phyloP scores from a whole-genome alignment of 2,329 filamentous ascomycete species.

The Zopfia rhizophila region DNA sequence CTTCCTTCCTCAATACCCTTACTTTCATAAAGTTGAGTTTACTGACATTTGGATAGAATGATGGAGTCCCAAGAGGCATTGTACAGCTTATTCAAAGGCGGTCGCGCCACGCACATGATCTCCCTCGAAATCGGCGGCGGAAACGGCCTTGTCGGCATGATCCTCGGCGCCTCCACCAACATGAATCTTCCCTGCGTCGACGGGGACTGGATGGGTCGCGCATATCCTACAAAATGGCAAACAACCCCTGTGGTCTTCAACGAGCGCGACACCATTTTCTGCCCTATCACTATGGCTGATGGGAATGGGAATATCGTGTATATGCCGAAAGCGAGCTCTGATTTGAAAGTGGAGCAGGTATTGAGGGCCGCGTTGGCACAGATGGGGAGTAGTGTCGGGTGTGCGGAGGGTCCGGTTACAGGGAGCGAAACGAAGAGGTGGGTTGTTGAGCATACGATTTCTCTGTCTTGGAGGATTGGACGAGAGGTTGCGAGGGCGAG shows the following conservation, averaged over 20 bases:
- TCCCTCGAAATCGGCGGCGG: conserved; percentile 60
- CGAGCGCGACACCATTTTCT: conserved; percentile 52
- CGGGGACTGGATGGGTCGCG: conserved; percentile 61
- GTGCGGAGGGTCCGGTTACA: conserved; percentile 51
- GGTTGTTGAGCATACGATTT: conserved; percentile 53
- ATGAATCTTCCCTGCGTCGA: conserved; percentile 58
- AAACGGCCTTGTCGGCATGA: conserved; percentile 55
- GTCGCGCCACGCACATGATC: conserved; percentile 49
- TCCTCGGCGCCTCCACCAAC: conserved; percentile 50
- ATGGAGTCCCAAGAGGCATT: conserved; percentile 51
- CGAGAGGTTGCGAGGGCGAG: conserved; percentile 48
- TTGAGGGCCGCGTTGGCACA: conserved; percentile 49
- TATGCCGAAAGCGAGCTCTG: conserved; percentile 49
- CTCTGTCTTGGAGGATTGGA: conserved; percentile 51
- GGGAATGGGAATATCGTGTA: conserved; percentile 55
- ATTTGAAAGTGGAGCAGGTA: conserved; percentile 52
- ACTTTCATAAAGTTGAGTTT: too few species aligned
- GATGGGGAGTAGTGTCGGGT: conserved; percentile 49
- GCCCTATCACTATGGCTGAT: conserved; percentile 52
- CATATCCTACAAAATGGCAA: conserved; percentile 59
- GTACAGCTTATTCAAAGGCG: conserved; percentile 44
- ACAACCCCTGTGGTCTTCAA: conserved; percentile 57
- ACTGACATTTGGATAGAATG: conserved; percentile 31
- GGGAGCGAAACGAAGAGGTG: conserved; percentile 50
- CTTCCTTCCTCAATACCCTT: too few species aligned